Evolutionary conservation across 1,284 basidiomycete genomes (phyloP), one percentile per base, ranked within the genome.

Genomic region (Hymenochaete sp.): DNA sequence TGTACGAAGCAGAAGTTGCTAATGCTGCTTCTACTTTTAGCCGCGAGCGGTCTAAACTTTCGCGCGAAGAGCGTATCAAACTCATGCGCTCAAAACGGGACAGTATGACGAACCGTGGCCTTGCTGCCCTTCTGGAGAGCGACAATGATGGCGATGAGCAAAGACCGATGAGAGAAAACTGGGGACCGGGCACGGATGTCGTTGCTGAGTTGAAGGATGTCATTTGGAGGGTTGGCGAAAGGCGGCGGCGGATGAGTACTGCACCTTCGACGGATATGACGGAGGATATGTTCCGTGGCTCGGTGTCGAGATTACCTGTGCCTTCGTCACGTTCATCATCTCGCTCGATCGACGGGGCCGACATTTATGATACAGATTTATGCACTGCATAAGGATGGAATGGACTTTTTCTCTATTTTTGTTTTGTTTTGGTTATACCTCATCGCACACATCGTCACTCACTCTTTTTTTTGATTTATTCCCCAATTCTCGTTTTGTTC

Each of bases 151-250:
- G 28, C 11, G 25, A 21, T 6, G 16, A 14, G 6, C 22, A 33
- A 19, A 24, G 25, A 7, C 33, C 36, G 11, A 44, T 21, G 4
- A 38, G 36, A 13, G 38, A 38, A 11, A 37, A 66, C 43, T 82
- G 80, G 79, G 83, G 81, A 0, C 84, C 82, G 8, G 75, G 78
- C 9, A 79, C 77, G 1, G 85, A 88, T 50, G 83, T 89, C 27
- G 83, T 88, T 6, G 77, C 84, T 56, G 85, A 88, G 62, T 64
- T 89, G 53, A 84, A 82, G 60, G 82, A 85, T 55, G 84, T 88
- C 11, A 88, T 88, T 24, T 85, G 80, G 78, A 80, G 85, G 57
- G 85, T 89, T 4, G 73, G 82, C 18, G 80, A 87, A 62, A 68
- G 70, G 57, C 67, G 78, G 56, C 63, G 80, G 51, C 71, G 67